Evolutionary conservation across 345 rosid species (phyloP).

Genomic region (Eucalyptus sp.): DNA sequence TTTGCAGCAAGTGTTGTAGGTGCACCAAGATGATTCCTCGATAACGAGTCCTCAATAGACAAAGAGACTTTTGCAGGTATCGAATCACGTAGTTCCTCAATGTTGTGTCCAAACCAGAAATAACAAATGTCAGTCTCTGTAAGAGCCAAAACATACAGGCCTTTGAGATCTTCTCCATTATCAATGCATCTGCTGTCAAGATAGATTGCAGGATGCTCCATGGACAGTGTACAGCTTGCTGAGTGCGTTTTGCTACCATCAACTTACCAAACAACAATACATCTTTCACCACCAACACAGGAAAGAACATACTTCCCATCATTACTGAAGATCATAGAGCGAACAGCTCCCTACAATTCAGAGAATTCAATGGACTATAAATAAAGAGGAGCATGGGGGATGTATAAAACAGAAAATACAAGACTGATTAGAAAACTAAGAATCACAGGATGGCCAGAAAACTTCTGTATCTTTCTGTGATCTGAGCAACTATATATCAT

Average conservation of each 20-base stretch:
- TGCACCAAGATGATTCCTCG: slow-evolving; percentile 27
- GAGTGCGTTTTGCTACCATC: slow-evolving; percentile 69
- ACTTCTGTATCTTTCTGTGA: slow-evolving; percentile 75
- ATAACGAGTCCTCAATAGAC: slow-evolving; percentile 27
- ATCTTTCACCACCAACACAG: slow-evolving; percentile 69
- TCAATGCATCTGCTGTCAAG: slow-evolving; percentile 41
- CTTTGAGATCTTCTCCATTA: slow-evolving; percentile 4
- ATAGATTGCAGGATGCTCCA: slow-evolving; percentile 88
- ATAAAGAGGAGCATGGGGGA: background rate
- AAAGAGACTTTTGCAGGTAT: slow-evolving; percentile 58
- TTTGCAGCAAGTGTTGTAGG: slow-evolving; percentile 68
- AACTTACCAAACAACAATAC: slow-evolving; percentile 61
- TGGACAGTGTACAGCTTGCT: slow-evolving; percentile 79
- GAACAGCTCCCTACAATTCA: slow-evolving; percentile 55
- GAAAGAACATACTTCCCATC: slow-evolving; percentile 77
- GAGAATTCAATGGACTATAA: background rate
- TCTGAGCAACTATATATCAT: slow-evolving; percentile 57
- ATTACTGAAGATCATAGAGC: slow-evolving; percentile 60
- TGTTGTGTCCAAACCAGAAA: slow-evolving; percentile 62
- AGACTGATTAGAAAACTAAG: background rate
- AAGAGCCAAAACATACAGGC: slow-evolving; percentile 55
- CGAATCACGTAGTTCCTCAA: slow-evolving; percentile 41
- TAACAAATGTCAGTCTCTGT: slow-evolving; percentile 80
- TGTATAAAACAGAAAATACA: background rate
- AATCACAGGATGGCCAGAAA: slow-evolving; percentile 90